These are phyloP conservation scores for Aspergillus sojae DNA, from an alignment of 2,329 filamentous ascomycete species.

Conservation along the genomic window DNA sequence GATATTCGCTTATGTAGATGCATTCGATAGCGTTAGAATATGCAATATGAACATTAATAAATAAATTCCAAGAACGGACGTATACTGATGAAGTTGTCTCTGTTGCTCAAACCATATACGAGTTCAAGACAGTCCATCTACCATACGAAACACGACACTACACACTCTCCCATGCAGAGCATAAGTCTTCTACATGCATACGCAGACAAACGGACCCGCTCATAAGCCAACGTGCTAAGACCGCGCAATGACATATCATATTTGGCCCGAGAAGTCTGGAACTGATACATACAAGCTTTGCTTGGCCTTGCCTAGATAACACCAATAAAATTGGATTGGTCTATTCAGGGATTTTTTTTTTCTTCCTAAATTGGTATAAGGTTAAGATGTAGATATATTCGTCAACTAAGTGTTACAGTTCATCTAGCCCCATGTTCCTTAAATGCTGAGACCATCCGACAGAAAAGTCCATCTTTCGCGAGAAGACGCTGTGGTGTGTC, in stretches of 20 bases:
- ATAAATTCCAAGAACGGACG: not conserved
- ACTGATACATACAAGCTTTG: not conserved
- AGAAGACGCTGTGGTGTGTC: slow-evolving; percentile 3
- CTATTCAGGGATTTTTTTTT: no score
- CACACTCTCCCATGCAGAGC: no score
- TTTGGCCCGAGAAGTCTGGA: not conserved
- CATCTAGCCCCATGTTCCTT: not conserved
- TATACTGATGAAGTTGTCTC: not conserved
- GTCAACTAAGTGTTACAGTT: not conserved
- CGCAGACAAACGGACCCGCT: not conserved
- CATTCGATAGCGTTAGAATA: not conserved
- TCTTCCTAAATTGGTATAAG: no score
- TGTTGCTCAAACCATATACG: no score
- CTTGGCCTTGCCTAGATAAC: not conserved
- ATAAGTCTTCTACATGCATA: not conserved
- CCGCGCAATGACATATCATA: not conserved
- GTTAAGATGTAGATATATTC: no score
- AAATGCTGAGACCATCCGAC: not conserved
- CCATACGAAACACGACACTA: not conserved
- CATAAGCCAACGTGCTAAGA: not conserved
- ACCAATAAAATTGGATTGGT: no score
- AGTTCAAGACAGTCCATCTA: not conserved
- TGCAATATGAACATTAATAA: not conserved
- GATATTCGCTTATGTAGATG: slow-evolving; percentile 3
- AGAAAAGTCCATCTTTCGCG: slow-evolving; percentile 1